Conservation (phyloP, 768 basidiomycete species). For the Hygrocybe punicea region DNA sequence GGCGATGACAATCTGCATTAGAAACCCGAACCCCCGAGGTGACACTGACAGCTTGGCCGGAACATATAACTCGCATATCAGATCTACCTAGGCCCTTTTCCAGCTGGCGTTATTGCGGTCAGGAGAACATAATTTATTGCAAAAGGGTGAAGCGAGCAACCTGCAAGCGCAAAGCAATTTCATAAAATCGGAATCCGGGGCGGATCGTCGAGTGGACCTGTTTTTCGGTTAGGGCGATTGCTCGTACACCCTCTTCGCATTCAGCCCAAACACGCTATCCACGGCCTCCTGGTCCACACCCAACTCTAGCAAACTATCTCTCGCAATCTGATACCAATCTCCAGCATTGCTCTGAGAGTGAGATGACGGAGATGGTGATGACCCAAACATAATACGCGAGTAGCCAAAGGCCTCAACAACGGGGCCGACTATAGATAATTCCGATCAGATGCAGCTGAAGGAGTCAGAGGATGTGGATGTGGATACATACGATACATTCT, state of each 20-base stretch:
- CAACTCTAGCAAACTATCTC: slow-evolving; percentile 75
- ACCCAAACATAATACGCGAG: slow-evolving; percentile 78
- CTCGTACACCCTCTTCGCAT: slow-evolving; percentile 48
- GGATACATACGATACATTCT: slow-evolving; percentile 75
- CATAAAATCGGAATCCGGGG: not conserved
- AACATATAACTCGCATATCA: too few relatives aligned
- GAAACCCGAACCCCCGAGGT: too few relatives aligned
- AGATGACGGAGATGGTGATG: slow-evolving; percentile 58
- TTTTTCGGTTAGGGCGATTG: not conserved
- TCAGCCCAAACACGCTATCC: slow-evolving; percentile 65
- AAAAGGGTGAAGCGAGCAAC: too few relatives aligned
- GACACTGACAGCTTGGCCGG: too few relatives aligned
- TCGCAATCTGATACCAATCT: slow-evolving; percentile 80
- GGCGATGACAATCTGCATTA: too few relatives aligned
- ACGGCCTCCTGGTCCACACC: slow-evolving; percentile 74
- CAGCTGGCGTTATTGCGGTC: too few relatives aligned
- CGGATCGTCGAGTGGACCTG: not conserved
- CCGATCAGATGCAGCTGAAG: slow-evolving; percentile 4
- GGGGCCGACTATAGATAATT: slow-evolving; percentile 57
- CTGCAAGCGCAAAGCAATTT: too few relatives aligned
- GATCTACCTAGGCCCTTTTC: too few relatives aligned
- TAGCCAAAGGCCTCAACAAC: slow-evolving; percentile 84
- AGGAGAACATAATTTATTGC: too few relatives aligned
- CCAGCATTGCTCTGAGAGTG: slow-evolving; percentile 48
- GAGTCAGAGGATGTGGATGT: not conserved